A percentile compares a stretch with the other conserved stretches of the same genome.
These are phyloP conservation scores for Candida manassasensis DNA, from an alignment of 805 yeast species.

Conservation along the genomic window DNA sequence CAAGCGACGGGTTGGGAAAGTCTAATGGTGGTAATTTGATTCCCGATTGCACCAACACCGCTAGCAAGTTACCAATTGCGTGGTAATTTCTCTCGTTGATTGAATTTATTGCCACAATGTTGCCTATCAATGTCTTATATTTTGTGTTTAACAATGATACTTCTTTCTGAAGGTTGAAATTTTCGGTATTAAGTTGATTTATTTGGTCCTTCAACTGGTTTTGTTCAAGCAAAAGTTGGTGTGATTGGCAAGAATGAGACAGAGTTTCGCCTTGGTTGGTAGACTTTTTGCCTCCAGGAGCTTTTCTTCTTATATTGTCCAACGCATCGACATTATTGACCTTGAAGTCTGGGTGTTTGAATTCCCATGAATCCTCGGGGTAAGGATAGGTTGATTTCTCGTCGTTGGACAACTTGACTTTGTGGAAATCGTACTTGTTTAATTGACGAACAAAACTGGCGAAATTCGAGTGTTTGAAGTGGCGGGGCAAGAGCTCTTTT, in stretches of 20 bases:
- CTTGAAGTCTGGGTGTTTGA: slow-evolving; percentile 84
- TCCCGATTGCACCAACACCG: slow-evolving; percentile 52
- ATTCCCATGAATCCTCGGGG: slow-evolving; percentile 89
- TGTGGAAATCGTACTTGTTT: slow-evolving; percentile 96
- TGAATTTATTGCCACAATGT: slow-evolving; percentile 51
- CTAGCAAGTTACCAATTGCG: slow-evolving; percentile 47
- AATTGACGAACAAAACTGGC: slow-evolving; percentile 94
- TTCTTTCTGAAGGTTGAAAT: slow-evolving; percentile 29
- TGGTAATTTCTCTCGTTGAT: slow-evolving; percentile 53
- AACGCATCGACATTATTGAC: slow-evolving; percentile 72
- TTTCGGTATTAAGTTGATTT: slow-evolving; percentile 29
- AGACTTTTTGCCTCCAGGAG: slow-evolving; percentile 51
- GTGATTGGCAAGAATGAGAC: slow-evolving; percentile 9
- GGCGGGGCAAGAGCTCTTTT: slow-evolving; percentile 80
- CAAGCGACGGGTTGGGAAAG: slow-evolving; percentile 40
- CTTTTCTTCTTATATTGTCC: slow-evolving; percentile 83
- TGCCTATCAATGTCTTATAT: slow-evolving; percentile 61
- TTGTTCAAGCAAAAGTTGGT: slow-evolving; percentile 6
- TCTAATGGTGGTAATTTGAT: slow-evolving; percentile 64
- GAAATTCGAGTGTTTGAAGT: slow-evolving; percentile 92
- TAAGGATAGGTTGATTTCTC: slow-evolving; percentile 50
- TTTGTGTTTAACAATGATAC: slow-evolving; percentile 44
- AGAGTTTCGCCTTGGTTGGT: slow-evolving; percentile 10
- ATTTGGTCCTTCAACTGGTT: slow-evolving; percentile 25
- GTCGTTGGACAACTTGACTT: slow-evolving; percentile 72